Evolutionary conservation across 345 rosid genomes (phyloP).

Genomic region (Corchorus olitorius): DNA sequence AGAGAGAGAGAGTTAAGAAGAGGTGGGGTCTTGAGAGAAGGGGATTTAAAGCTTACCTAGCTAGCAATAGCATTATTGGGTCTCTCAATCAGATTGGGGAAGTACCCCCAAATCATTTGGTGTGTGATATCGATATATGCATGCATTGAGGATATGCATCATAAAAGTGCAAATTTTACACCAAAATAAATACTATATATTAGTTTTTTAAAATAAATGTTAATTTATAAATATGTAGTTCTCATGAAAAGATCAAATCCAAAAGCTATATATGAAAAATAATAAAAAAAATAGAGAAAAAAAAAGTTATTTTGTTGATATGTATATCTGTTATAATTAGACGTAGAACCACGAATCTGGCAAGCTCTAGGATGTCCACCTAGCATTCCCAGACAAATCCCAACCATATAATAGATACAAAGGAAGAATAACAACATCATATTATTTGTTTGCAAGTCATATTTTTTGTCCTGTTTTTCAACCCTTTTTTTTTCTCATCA

Average conservation of each 20-base stretch:
- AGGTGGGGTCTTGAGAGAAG: background rate
- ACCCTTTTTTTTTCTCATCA: background rate
- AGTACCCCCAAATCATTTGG: background rate
- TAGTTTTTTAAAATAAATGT: no score
- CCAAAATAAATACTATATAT: background rate
- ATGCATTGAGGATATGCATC: background rate
- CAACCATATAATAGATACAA: constrained; percentile 11
- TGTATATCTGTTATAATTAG: background rate
- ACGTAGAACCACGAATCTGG: constrained; percentile 27
- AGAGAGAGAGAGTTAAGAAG: background rate
- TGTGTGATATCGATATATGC: background rate
- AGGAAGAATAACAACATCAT: constrained; percentile 1
- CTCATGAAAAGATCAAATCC: background rate
- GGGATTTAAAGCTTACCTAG: background rate
- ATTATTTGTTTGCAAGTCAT: constrained; percentile 18
- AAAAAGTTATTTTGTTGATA: background rate
- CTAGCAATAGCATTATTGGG: constrained; percentile 14
- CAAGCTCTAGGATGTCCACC: constrained; percentile 20
- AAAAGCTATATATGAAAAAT: background rate
- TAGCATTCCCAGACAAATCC: constrained; percentile 7
- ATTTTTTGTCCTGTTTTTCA: constrained; percentile 22
- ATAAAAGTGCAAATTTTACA: background rate
- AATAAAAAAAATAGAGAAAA: no score
- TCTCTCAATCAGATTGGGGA: background rate
- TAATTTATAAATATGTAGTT: background rate